These are phyloP conservation scores for Serendipita sp. DNA, from an alignment of 1,284 basidiomycete species.

Conservation along the genomic window DNA sequence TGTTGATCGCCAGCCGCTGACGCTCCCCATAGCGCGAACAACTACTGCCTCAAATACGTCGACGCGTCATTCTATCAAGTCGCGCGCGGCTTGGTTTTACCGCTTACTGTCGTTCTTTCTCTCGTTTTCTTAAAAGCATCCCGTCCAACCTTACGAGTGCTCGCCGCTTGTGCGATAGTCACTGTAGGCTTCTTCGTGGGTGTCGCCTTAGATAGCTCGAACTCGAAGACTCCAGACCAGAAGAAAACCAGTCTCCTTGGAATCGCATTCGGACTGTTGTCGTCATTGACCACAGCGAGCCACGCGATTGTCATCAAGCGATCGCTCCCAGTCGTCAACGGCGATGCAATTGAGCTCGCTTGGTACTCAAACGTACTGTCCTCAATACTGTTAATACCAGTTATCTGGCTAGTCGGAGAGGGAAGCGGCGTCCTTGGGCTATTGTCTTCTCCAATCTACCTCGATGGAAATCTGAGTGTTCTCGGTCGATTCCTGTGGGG, in stretches of 20 bases:
- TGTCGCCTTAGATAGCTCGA: conserved; percentile 59
- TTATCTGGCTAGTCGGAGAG: conserved; percentile 60
- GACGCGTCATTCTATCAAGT: conserved; percentile 87
- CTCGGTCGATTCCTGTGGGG: conserved; percentile 62
- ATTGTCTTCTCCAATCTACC: conserved; percentile 14
- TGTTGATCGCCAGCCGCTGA: background rate
- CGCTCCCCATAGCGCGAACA: conserved; percentile 32
- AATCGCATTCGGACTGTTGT: conserved; percentile 59
- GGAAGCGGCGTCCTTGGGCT: conserved; percentile 43
- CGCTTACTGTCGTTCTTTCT: conserved; percentile 73
- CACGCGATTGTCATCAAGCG: conserved; percentile 83
- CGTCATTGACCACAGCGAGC: conserved; percentile 61
- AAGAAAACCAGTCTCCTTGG: conserved; percentile 29
- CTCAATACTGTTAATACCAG: conserved; percentile 44
- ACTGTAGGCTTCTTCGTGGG: conserved; percentile 76
- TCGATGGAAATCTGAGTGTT: conserved; percentile 29
- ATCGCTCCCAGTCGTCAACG: conserved; percentile 56
- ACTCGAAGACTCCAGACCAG: conserved; percentile 28
- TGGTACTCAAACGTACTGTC: conserved; percentile 78
- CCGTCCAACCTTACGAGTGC: conserved; percentile 56
- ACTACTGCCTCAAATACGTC: conserved; percentile 81
- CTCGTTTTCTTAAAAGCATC: conserved; percentile 48
- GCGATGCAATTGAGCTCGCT: conserved; percentile 61
- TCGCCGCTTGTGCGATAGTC: conserved; percentile 58
- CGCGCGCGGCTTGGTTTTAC: conserved; percentile 72